Percentiles rank a stretch among this genome's conserved stretches.
These are phyloP conservation scores for Geotrichum cucujoidarum DNA, from an alignment of 1,139 yeast genomes.

Conservation along the genomic window DNA sequence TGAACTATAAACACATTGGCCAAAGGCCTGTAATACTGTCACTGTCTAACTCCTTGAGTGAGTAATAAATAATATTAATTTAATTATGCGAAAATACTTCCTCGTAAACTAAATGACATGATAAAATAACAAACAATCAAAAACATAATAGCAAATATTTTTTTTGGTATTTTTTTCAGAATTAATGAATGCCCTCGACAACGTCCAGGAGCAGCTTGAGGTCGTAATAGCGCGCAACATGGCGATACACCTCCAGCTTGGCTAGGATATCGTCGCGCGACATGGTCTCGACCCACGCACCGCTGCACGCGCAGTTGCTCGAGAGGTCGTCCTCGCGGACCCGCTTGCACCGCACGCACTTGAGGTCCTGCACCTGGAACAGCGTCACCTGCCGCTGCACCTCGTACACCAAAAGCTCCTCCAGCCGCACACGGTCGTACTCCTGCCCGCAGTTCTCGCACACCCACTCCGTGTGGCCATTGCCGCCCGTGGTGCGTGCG, in stretches of 20 bases:
- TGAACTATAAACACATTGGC: constrained; percentile 30
- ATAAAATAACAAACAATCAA: not conserved
- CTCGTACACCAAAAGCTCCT: constrained; percentile 70
- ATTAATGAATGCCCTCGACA: constrained; percentile 35
- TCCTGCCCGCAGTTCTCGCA: constrained; percentile 66
- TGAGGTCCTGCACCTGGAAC: constrained; percentile 74
- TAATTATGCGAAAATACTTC: too few relatives aligned
- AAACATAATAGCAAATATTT: not conserved
- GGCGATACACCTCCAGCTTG: constrained; percentile 48
- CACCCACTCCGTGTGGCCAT: constrained; percentile 45
- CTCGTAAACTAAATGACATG: too few relatives aligned
- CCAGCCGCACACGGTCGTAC: constrained; percentile 65
- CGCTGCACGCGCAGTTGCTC: constrained; percentile 80
- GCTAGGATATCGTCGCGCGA: constrained; percentile 44
- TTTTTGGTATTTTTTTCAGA: not conserved
- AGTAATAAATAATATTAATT: too few relatives aligned
- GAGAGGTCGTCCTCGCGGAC: constrained; percentile 68
- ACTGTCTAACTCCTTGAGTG: too few relatives aligned
- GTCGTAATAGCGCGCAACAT: constrained; percentile 58
- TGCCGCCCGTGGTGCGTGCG: constrained; percentile 17
- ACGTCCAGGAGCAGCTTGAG: constrained; percentile 54
- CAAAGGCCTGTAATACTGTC: too few relatives aligned
- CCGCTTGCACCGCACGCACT: constrained; percentile 70
- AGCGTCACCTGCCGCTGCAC: constrained; percentile 52
- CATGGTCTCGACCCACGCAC: constrained; percentile 57